A percentile compares a stretch with the other conserved stretches of the same genome.
Conservation (phyloP, 768 basidiomycete genomes). For the Auricularia auricula-judae region DNA sequence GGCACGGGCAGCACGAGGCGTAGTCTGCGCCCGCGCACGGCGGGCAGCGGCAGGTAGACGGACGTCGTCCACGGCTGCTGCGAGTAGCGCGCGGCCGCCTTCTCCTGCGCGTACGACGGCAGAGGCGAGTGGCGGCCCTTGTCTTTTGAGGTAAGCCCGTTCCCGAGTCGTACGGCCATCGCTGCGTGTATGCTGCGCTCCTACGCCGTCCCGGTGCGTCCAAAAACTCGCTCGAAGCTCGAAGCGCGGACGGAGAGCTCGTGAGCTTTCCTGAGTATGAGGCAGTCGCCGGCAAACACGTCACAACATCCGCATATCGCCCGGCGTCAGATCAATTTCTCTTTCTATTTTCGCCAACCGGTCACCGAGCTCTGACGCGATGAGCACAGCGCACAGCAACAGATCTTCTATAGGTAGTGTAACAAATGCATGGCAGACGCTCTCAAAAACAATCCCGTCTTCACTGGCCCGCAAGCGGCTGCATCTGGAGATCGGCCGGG, state of each 20-base stretch:
- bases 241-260: not conserved
- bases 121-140: slow-evolving; percentile 29
- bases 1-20: slow-evolving; percentile 53
- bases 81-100: slow-evolving; percentile 25
- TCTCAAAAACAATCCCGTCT: not conserved
- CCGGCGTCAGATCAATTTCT: no score
- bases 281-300: no score
- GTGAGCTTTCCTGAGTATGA: no score
- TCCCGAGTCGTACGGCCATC: slow-evolving; percentile 20
- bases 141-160: slow-evolving; percentile 29
- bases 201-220: not conserved
- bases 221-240: not conserved
- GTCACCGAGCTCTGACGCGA: no score
- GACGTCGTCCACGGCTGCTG: slow-evolving; percentile 44
- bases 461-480: slow-evolving; percentile 35
- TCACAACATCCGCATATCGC: no score
- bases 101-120: slow-evolving; percentile 49
- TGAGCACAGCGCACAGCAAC: no score
- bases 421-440: not conserved
- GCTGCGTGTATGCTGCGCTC: not conserved
- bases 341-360: no score
- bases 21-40: slow-evolving; percentile 41
- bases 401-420: not conserved
- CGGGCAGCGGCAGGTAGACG: slow-evolving; percentile 50
- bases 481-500: slow-evolving; percentile 62